Evolutionary conservation across 2,329 filamentous ascomycete genomes (phyloP), one percentile per base, ranked within the genome.

Genomic region (Aspergillus sp.): DNA sequence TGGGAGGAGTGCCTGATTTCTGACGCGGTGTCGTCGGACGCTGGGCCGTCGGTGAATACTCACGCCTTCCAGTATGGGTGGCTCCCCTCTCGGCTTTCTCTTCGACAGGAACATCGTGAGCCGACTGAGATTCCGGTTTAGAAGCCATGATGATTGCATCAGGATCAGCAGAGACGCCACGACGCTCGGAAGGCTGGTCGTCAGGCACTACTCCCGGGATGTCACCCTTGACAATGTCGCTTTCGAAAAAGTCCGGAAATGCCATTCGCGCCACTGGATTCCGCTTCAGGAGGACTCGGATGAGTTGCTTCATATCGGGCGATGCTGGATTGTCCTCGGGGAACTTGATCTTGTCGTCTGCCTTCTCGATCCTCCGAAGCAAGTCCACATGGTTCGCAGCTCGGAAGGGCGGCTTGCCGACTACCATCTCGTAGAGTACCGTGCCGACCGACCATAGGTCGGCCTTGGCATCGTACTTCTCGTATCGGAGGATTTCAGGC

Each of bases 391-490:
- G 91, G 53, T 98, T 96, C 34, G 77, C 78, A 19, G 91, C 91
- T 44, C 86, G 74, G 62, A 96, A 98, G 0, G 91, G 91, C 14
- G 91, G 86, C 41, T 77, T 81, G 33, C 88, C 89, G 5, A 80
- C 84, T 40, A 91, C 78, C 88, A 98, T 94, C 63, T 98, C 91
- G 55, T 86, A 94, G 15, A 93, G 66, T 6, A 98, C 91, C 12
- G 91, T 94, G 31, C 91, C 91, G 20, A 95, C 86, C 14, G 91
- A 98, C 91, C 91, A 98, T 20, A 98, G 67, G 64, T 98, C 91
- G 29, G 88, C 89, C 60, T 93, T 93, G 42, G 89, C 86, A 63
- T 94, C 89, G 59, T 98, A 98, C 52, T 89, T 89, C 58, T 98
- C 88, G 51, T 96, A 98, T 38, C 88, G 80, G 41, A 98, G 69